Conservation (phyloP, 2,329 filamentous ascomycete genomes). For the Nothophoma quercina region DNA sequence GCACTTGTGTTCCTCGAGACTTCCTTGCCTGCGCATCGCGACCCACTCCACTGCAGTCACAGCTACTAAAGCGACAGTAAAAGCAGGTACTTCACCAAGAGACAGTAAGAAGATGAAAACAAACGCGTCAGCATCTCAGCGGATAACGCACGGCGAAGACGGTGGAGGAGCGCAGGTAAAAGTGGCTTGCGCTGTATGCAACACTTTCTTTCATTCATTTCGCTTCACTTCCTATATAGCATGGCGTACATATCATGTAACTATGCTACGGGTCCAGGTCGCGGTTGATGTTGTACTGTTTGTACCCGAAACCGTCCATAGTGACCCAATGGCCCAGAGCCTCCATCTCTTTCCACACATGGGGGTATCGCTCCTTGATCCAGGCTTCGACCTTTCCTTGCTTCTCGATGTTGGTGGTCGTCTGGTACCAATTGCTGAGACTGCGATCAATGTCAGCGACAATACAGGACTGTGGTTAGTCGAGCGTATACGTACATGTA, state of each 20-base stretch:
- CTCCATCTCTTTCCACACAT: constrained; percentile 72
- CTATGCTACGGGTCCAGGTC: constrained; percentile 42
- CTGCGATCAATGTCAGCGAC: constrained; percentile 53
- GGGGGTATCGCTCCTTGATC: constrained; percentile 72
- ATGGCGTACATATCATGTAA: not conserved
- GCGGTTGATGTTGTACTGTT: constrained; percentile 45
- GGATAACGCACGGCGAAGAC: too few species aligned
- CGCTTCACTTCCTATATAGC: not conserved
- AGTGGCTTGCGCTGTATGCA: too few species aligned
- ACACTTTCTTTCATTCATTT: too few species aligned
- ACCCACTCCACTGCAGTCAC: too few species aligned
- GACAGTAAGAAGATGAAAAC: too few species aligned
- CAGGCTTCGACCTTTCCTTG: constrained; percentile 77
- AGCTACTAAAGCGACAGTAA: too few species aligned
- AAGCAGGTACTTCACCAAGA: too few species aligned
- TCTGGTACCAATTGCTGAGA: constrained; percentile 79
- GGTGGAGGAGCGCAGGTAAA: too few species aligned
- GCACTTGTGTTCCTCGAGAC: too few species aligned
- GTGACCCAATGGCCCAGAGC: constrained; percentile 54
- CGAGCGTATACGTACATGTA: constrained; percentile 68
- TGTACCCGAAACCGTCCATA: constrained; percentile 47
- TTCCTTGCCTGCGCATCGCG: too few species aligned
- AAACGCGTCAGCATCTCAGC: too few species aligned
- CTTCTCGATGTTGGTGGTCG: constrained; percentile 68
- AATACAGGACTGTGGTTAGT: not conserved